Conservation (phyloP, 192 early-diverging fungal species). For the Backusella liffmaniae region DNA sequence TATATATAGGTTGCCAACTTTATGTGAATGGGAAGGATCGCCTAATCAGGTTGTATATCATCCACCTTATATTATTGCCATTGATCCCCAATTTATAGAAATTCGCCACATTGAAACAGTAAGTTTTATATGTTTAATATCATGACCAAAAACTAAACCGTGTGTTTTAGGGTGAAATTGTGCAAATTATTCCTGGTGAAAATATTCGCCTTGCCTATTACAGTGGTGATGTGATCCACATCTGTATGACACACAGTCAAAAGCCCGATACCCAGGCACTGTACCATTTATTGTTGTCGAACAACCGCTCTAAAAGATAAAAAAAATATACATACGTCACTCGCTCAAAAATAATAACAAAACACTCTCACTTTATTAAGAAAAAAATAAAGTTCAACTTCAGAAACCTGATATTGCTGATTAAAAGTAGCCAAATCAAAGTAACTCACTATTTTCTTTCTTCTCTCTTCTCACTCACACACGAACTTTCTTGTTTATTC, state of each 20-base stretch:
- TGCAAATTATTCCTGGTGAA: conserved; percentile 56
- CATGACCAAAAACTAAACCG: neutral
- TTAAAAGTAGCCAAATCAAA: conserved; percentile 5
- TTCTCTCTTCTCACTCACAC: neutral
- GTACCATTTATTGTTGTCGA: conserved; percentile 14
- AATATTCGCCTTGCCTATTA: conserved; percentile 52
- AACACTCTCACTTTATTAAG: neutral
- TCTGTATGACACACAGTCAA: conserved; percentile 29
- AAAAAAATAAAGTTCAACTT: conserved; percentile 1
- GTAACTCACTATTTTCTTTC: neutral
- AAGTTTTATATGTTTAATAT: neutral
- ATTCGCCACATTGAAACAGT: conserved; percentile 79
- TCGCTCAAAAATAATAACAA: neutral
- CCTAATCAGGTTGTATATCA: conserved; percentile 50
- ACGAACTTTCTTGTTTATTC: neutral
- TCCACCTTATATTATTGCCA: conserved; percentile 87
- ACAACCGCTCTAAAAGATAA: neutral
- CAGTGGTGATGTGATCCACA: conserved; percentile 24
- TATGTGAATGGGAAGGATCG: conserved; percentile 41
- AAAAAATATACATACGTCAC: neutral
- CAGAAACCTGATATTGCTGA: neutral
- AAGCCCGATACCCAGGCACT: conserved; percentile 28
- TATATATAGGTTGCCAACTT: conserved; percentile 14
- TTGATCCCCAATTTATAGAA: conserved; percentile 89
- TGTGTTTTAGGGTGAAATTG: conserved; percentile 47